Base-by-base conservation (phyloP, 352 stramenopile genomes). In the Peronospora farinosa region DNA sequence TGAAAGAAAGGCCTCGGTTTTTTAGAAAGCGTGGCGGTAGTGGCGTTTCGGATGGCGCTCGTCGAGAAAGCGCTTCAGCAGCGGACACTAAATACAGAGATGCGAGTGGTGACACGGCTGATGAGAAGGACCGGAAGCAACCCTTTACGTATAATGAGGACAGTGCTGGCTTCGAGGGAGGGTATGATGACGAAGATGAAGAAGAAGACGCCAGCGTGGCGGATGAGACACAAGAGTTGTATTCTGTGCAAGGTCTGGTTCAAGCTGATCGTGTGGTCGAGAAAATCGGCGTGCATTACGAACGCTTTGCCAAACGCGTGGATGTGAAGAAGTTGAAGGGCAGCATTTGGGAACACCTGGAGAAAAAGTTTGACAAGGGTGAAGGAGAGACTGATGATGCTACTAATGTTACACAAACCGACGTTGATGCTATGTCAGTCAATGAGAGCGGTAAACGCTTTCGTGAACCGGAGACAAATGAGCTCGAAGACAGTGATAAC, bases 311-410 rank as follows among this genome's bases (percentile, higher is more conserved):
- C 13, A 98, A 98, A 61, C 94, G 95, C 47, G 95, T 99, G 12
- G 95, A 99, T 63, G 95, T 99, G 1, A 97, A 96, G 59, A 88
- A 94, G 39, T 72, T 99, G 10, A 99, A 99, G 72, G 74, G 79
- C 4, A 95, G 94, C 63, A 83, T 99, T 28, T 99, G 95, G 96
- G 67, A 74, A 16, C 75, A 87, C 15, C 55, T 92, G 15, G 77
- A 84, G 47, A 73, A 70, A 32, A 66, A 82, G 16, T 28, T 67
- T 40, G 31, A 19, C 19, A 60, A 48, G 15, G 28, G 11, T 23
- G 13, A 32, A 9, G 65, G 74, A 31, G 65, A 67, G 12, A 54
- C 67, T 27, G 64, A 31, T 6, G 10, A 31, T 19, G 37, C 27
- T 36, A 47, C 16, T 6, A 39, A 33, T 19, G 11, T 10, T 25